A percentile compares a stretch with the other conserved stretches of the same genome.
Conservation (phyloP, 352 stramenopile genomes). For the Globisporangium takayamanum region DNA sequence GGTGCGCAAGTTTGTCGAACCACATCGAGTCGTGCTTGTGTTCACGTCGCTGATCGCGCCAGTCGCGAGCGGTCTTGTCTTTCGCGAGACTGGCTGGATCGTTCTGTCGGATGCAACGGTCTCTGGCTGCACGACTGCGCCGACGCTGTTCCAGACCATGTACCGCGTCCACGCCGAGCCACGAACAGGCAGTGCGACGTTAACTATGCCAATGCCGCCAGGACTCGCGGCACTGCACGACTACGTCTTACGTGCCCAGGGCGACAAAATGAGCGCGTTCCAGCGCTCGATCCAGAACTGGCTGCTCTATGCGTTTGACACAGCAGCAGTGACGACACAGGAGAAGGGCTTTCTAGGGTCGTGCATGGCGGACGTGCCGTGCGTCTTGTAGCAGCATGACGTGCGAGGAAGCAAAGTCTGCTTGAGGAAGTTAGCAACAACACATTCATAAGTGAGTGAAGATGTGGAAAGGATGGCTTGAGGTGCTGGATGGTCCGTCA, state of each 20-base stretch:
- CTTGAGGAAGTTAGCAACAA: too few relatives aligned
- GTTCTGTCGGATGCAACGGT: not conserved
- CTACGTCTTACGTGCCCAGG: constrained; percentile 1
- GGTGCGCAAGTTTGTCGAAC: constrained; percentile 3
- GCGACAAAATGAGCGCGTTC: constrained; percentile 5
- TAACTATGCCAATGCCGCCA: not conserved
- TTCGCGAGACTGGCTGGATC: constrained; percentile 12
- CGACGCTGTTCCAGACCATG: constrained; percentile 6
- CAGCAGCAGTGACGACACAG: not conserved
- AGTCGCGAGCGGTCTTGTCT: not conserved
- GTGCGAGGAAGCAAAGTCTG: too few relatives aligned
- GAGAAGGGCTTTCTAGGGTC: too few relatives aligned
- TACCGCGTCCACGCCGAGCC: constrained; percentile 4
- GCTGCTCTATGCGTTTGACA: constrained; percentile 1
- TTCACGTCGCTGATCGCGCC: constrained; percentile 7
- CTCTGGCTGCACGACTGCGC: not conserved
- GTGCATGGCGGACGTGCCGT: too few relatives aligned
- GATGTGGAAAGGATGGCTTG: too few relatives aligned
- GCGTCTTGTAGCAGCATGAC: too few relatives aligned
- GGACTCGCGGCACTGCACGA: constrained; percentile 3
- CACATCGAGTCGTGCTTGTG: constrained; percentile 4
- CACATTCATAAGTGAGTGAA: too few relatives aligned
- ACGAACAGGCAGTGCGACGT: not conserved
- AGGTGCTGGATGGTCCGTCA: too few relatives aligned
- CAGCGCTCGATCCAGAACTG: constrained; percentile 4